Evolutionary conservation across 306 rosid genomes (phyloP).

Genomic region (Cicer yamashitae): DNA sequence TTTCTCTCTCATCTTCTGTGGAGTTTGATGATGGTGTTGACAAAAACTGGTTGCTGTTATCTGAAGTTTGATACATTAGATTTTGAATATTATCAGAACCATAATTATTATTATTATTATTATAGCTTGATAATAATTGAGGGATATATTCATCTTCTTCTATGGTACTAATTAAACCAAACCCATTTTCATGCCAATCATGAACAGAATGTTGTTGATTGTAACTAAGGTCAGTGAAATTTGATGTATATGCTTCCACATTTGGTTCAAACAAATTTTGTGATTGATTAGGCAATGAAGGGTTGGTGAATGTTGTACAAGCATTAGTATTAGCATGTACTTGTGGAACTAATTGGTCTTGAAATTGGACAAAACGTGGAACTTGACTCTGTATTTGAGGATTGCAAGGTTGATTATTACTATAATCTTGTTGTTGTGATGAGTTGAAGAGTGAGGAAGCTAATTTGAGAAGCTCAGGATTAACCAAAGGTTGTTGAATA

Average conservation of each 20-base stretch:
- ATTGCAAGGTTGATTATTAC: conserved; percentile 41
- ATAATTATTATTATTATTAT: conserved; percentile 6
- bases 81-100: conserved; percentile 42
- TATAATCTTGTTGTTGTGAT: conserved; percentile 45
- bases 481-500: conserved; percentile 58
- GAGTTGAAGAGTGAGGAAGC: conserved; percentile 74
- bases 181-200: conserved; percentile 51
- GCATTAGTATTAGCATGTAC: background rate
- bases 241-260: conserved; percentile 48
- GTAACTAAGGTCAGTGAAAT: conserved; percentile 46
- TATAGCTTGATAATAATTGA: conserved; percentile 47
- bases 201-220: conserved; percentile 42
- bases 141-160: conserved; percentile 49
- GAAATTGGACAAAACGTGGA: conserved; percentile 46
- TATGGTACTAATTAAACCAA: conserved; percentile 32
- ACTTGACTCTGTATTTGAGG: conserved; percentile 47
- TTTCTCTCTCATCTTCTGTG: conserved; percentile 84
- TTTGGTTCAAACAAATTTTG: conserved; percentile 43
- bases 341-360: conserved; percentile 40
- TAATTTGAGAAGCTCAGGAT: conserved; percentile 71
- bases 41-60: conserved; percentile 47
- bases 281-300: conserved; percentile 48
- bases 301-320: conserved; percentile 20
- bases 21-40: conserved; percentile 86
- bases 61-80: conserved; percentile 47